Conservation (phyloP, 208 protist genomes). For the Crithidia brevicula region DNA sequence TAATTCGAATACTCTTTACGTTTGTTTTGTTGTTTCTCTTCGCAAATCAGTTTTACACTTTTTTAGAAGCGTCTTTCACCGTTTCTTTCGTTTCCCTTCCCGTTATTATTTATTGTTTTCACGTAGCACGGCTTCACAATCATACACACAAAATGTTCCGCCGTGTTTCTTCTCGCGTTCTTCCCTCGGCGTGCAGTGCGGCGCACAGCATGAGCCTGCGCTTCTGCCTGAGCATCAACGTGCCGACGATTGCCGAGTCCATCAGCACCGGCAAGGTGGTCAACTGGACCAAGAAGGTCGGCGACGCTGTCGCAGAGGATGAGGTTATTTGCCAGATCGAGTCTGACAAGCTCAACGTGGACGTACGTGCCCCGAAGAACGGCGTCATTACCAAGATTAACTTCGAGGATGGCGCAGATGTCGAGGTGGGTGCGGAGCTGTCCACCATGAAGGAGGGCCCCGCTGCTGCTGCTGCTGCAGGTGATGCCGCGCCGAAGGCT, state of each 20-base stretch:
- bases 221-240: conserved; percentile 92
- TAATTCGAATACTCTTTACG: too few relatives aligned
- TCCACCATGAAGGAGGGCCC: conserved; percentile 89
- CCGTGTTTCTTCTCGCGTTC: conserved; percentile 44
- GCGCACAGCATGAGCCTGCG: conserved; percentile 60
- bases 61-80: not conserved
- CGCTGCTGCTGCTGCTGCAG: conserved; percentile 23
- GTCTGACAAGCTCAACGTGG: conserved; percentile 98
- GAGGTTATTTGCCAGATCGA: conserved; percentile 97
- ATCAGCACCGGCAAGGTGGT: conserved; percentile 97
- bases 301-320: conserved; percentile 96
- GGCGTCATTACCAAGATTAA: conserved; percentile 94
- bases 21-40: not conserved
- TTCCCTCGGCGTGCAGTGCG: conserved; percentile 30
- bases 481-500: conserved; percentile 17
- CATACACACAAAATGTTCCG: conserved; percentile 61
- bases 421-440: conserved; percentile 91
- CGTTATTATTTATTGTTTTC: not conserved
- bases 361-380: conserved; percentile 92
- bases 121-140: not conserved
- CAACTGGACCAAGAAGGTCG: conserved; percentile 95
- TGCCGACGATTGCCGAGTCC: conserved; percentile 98
- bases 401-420: conserved; percentile 87
- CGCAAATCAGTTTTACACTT: not conserved
- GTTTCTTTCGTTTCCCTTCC: not conserved